Conservation (phyloP, 495 filamentous ascomycete species). For the Daldinia vernicosa region DNA sequence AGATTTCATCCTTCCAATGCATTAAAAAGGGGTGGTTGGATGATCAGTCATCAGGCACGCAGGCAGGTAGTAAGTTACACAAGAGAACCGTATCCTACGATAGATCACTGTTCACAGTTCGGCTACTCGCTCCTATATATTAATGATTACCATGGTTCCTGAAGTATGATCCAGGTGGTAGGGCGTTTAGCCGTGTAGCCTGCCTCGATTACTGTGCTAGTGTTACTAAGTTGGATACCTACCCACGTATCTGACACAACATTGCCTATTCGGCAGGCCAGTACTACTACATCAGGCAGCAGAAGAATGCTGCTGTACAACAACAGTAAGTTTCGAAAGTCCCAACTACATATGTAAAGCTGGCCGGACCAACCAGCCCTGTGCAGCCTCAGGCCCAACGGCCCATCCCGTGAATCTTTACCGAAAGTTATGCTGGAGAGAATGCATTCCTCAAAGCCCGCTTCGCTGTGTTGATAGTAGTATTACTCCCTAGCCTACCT, state of each 20-base stretch:
- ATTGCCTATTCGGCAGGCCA: conserved; percentile 25
- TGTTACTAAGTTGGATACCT: conserved; percentile 11
- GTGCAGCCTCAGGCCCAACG: conserved; percentile 28
- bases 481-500: neutral
- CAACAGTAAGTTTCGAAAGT: conserved; percentile 30
- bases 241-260: conserved; percentile 13
- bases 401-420: conserved; percentile 23
- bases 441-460: neutral
- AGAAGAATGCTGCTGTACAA: conserved; percentile 34
- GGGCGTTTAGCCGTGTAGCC: conserved; percentile 13
- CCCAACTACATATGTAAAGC: conserved; percentile 30
- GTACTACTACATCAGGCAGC: conserved; percentile 31
- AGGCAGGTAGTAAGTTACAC: conserved; percentile 28
- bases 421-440: conserved; percentile 13
- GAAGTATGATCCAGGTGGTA: conserved; percentile 24
- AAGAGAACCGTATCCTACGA: conserved; percentile 20
- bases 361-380: conserved; percentile 18
- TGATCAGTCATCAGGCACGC: conserved; percentile 35
- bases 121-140: conserved; percentile 24
- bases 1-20: conserved; percentile 23
- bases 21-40: conserved; percentile 40
- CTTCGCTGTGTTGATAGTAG: neutral
- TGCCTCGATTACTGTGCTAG: conserved; percentile 8
- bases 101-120: conserved; percentile 15
- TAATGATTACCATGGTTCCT: conserved; percentile 40